Evolutionary conservation across 257 asterid species (phyloP).

Genomic region (Solanum virginianum): DNA sequence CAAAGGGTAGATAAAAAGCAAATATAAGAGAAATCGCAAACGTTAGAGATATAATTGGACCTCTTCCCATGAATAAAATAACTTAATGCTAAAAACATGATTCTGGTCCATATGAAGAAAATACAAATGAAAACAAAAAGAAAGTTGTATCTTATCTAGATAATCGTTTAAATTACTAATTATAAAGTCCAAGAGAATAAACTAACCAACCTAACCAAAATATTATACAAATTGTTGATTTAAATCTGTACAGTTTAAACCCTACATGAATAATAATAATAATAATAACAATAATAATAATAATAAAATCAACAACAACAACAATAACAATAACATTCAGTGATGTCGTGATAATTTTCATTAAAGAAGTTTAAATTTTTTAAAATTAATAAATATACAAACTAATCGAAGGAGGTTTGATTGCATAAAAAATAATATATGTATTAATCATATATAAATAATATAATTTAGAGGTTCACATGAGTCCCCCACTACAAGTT

Average conservation of each 20-base stretch:
- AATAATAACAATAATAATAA: no score
- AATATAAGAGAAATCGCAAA: not conserved
- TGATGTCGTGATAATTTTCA: no score
- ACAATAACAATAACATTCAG: no score
- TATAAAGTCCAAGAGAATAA: not conserved
- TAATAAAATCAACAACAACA: accelerated
- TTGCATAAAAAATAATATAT: no score
- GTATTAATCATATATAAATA: no score
- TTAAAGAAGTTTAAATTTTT: no score
- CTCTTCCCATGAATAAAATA: not conserved
- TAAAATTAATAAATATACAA: no score
- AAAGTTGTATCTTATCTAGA: not conserved
- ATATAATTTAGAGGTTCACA: no score
- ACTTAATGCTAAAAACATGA: not conserved
- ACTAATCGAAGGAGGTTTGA: no score
- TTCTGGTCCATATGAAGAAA: not conserved
- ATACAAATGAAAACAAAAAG: not conserved
- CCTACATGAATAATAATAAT: no score
- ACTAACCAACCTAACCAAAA: not conserved
- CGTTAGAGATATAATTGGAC: not conserved
- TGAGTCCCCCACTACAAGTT: no score
- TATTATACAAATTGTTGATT: not conserved
- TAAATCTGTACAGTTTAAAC: not conserved
- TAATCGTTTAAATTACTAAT: not conserved
- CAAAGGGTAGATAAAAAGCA: no score